Conservation (phyloP, 371 early-diverging fungal genomes). For the Circinella minor region DNA sequence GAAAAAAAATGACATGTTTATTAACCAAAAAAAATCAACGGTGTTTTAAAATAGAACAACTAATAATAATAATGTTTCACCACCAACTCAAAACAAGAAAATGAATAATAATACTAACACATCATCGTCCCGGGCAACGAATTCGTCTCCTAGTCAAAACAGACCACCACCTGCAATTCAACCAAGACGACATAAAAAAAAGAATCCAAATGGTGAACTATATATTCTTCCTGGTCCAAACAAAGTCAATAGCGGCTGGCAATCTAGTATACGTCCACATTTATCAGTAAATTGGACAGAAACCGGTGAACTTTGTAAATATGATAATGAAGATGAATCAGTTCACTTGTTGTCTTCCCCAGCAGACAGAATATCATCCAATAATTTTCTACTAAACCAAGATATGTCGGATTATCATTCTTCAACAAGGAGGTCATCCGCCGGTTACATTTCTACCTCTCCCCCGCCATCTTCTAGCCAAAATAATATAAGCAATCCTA, state of each 20-base stretch:
- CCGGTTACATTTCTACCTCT: too few species aligned
- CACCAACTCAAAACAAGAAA: too few species aligned
- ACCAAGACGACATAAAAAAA: not conserved
- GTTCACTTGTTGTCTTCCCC: not conserved
- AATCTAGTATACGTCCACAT: not conserved
- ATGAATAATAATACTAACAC: not conserved
- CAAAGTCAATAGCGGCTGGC: not conserved
- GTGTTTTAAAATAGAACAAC: too few species aligned
- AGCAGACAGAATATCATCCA: not conserved
- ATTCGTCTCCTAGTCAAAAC: not conserved
- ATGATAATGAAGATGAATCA: not conserved
- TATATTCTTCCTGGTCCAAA: not conserved
- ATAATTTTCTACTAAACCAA: not conserved
- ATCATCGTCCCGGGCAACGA: not conserved
- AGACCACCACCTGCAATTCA: not conserved
- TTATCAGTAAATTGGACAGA: not conserved
- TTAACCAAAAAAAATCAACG: too few species aligned
- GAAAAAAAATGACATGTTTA: too few species aligned
- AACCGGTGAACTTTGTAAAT: not conserved
- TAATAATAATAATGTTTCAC: too few species aligned
- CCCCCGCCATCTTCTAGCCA: too few species aligned
- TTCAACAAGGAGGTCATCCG: too few species aligned
- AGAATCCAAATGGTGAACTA: not conserved
- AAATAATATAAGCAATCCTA: too few species aligned
- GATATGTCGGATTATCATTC: not conserved